These are phyloP conservation scores for Arabidopsis hybrid DNA, from an alignment of 441 rosid genomes.

Conservation along the genomic window DNA sequence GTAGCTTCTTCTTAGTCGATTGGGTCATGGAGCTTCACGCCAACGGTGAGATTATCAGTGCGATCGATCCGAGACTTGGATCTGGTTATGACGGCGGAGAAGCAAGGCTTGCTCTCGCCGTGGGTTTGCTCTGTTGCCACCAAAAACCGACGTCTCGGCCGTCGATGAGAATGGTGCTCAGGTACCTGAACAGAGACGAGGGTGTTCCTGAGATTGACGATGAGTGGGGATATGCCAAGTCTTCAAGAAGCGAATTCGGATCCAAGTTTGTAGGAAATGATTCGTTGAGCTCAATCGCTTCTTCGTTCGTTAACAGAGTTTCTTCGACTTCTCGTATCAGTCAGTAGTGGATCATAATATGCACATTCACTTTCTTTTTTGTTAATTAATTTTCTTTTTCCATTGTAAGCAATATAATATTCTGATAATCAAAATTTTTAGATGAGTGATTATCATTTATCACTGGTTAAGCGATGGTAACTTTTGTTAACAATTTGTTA, in stretches of 20 bases:
- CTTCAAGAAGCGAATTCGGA: constrained; percentile 28
- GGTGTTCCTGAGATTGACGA: constrained; percentile 34
- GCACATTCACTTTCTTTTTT: too few species aligned
- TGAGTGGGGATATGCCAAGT: constrained; percentile 24
- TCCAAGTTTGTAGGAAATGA: constrained; percentile 6
- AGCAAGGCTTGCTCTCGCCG: constrained; percentile 46
- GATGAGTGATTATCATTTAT: too few species aligned
- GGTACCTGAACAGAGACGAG: constrained; percentile 54
- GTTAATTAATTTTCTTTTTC: too few species aligned
- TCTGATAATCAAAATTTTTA: too few species aligned
- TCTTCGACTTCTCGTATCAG: constrained; percentile 34
- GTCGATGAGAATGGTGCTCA: constrained; percentile 52
- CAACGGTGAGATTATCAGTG: constrained; percentile 35
- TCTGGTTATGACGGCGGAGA: constrained; percentile 42
- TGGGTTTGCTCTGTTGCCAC: constrained; percentile 57
- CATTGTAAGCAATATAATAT: too few species aligned
- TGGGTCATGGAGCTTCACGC: constrained; percentile 49
- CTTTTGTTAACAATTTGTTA: too few species aligned
- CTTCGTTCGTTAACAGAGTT: constrained; percentile 28
- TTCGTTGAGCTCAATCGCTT: constrained; percentile 28
- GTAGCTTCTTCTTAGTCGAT: constrained; percentile 45
- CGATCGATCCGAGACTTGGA: constrained; percentile 46
- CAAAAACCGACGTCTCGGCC: constrained; percentile 46
- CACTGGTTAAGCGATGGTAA: too few species aligned
- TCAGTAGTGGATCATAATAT: constrained; percentile 21